Evolutionary conservation across 352 stramenopile genomes (phyloP).

Genomic region (Elongisporangium undulatum): DNA sequence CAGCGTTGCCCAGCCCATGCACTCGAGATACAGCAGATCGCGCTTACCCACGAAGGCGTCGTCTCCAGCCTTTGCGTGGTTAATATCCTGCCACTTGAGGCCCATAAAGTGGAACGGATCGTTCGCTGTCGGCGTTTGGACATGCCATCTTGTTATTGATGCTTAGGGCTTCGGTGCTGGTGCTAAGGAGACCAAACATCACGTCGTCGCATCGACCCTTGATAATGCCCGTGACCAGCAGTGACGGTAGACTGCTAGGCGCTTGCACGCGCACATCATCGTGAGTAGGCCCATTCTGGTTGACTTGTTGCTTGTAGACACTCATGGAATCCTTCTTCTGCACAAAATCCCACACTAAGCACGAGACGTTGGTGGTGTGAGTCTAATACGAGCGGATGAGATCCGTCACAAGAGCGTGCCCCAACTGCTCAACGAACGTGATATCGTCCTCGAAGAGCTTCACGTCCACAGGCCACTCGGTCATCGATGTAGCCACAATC

Average conservation of each 20-base stretch:
- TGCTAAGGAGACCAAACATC: not conserved
- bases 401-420: not conserved
- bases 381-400: not conserved
- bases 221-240: not conserved
- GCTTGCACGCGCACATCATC: not conserved
- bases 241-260: not conserved
- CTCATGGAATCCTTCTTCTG: not conserved
- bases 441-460: not conserved
- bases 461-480: not conserved
- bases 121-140: conserved; percentile 31
- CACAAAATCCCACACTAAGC: not conserved
- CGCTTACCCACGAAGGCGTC: not conserved
- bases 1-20: not conserved
- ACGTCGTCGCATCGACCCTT: not conserved
- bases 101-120: conserved; percentile 41
- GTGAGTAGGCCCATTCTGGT: not conserved
- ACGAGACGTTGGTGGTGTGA: not conserved
- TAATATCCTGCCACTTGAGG: conserved; percentile 46
- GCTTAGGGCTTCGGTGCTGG: not conserved
- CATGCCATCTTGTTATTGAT: not conserved
- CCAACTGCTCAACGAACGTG: not conserved
- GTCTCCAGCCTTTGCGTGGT: no score
- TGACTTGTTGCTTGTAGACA: not conserved
- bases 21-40: not conserved
- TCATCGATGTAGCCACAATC: not conserved